Conservation (phyloP, 371 early-diverging fungal species). For the Zychaea mexicana region DNA sequence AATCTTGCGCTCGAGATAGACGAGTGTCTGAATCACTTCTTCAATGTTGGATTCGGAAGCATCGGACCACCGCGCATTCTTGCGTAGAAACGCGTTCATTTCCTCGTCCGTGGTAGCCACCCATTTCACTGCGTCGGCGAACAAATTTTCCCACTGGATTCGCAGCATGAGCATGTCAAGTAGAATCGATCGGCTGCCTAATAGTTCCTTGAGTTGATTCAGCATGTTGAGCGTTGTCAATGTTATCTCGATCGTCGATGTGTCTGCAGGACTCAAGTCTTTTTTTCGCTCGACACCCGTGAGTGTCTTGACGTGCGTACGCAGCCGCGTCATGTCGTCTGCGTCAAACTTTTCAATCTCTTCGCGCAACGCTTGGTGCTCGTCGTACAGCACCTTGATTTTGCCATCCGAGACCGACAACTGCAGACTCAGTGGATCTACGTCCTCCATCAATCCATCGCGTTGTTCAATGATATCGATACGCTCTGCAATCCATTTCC, state of each 20-base stretch:
- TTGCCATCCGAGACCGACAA: conserved; percentile 20
- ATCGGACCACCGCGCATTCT: conserved; percentile 37
- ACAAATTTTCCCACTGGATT: conserved; percentile 49
- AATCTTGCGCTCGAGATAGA: conserved; percentile 36
- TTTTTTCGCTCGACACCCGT: conserved; percentile 26
- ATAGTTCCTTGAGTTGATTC: conserved; percentile 33
- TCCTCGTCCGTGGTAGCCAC: conserved; percentile 35
- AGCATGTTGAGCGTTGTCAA: conserved; percentile 45
- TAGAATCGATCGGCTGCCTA: conserved; percentile 29
- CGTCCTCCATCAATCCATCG: conserved; percentile 18
- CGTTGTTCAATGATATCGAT: conserved; percentile 35
- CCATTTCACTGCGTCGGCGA: conserved; percentile 45
- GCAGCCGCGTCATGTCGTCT: conserved; percentile 50
- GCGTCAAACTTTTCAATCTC: conserved; percentile 41
- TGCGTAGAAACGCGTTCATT: conserved; percentile 36
- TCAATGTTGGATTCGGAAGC: conserved; percentile 27
- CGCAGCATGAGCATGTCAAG: conserved; percentile 38
- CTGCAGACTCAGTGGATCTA: conserved; percentile 38
- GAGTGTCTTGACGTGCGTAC: conserved; percentile 49
- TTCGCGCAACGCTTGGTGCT: conserved; percentile 30
- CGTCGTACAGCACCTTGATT: conserved; percentile 26
- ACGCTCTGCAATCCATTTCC: conserved; percentile 40
- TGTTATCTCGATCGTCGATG: conserved; percentile 56
- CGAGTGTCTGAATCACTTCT: conserved; percentile 35
- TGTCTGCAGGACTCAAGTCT: conserved; percentile 56